Percentiles rank a stretch among this genome's conserved stretches.
phyloP scores from a whole-genome alignment of 805 yeast species.

The Hanseniaspora lindneri region DNA sequence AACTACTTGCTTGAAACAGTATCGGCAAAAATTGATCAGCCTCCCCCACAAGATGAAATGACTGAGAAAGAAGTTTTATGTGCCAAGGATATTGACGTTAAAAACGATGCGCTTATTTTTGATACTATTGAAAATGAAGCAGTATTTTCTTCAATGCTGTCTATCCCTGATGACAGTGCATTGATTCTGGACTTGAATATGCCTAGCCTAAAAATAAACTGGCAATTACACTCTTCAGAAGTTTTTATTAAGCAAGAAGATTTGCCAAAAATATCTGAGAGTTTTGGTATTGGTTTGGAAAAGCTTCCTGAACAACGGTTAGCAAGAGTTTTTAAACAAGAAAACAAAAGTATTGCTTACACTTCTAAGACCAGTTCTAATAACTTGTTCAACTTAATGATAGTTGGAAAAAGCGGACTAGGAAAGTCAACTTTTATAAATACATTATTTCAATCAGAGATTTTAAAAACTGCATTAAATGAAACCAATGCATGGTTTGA shows the following conservation, averaged over 20 bases:
- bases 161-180: too few species aligned
- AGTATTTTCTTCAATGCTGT: too few species aligned
- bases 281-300: constrained; percentile 22
- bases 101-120: not conserved
- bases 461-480: constrained; percentile 30
- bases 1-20: too few species aligned
- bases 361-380: constrained; percentile 22
- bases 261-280: not conserved
- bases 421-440: constrained; percentile 77
- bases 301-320: constrained; percentile 25
- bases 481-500: constrained; percentile 25
- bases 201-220: too few species aligned
- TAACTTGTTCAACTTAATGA: constrained; percentile 53
- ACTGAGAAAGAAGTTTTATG: too few species aligned
- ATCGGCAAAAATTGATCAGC: too few species aligned
- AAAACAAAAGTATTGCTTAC: constrained; percentile 16
- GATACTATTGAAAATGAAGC: too few species aligned
- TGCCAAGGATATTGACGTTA: too few species aligned
- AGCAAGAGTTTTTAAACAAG: constrained; percentile 17
- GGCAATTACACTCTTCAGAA: too few species aligned
- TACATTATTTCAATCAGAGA: constrained; percentile 53
- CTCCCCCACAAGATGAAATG: too few species aligned
- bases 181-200: too few species aligned
- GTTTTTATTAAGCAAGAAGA: too few species aligned
- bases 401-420: constrained; percentile 76